Conservation (phyloP, 75 land plant genomes). For the Adiantum capillusveneris region DNA sequence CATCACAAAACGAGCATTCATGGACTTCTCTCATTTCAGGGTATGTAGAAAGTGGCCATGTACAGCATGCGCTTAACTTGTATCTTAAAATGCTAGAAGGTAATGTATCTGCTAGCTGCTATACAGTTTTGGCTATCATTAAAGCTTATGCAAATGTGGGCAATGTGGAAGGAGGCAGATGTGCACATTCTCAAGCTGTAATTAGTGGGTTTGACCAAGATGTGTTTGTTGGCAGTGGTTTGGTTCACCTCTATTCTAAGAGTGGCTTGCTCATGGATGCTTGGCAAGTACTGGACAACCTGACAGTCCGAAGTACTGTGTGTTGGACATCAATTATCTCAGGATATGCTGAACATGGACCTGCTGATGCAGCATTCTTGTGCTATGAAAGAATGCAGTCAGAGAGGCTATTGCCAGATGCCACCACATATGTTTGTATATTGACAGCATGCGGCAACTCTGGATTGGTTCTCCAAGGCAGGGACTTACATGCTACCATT, state of each 20-base stretch:
- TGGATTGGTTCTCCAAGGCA: too few relatives aligned
- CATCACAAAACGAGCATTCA: neutral
- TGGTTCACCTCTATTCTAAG: constrained; percentile 15
- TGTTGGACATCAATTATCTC: constrained; percentile 14
- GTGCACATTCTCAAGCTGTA: neutral
- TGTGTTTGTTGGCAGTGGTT: constrained; percentile 5
- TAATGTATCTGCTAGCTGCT: neutral
- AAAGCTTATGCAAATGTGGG: constrained; percentile 5
- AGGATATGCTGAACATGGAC: constrained; percentile 12
- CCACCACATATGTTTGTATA: constrained; percentile 6
- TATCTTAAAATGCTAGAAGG: neutral
- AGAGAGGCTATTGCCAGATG: neutral
- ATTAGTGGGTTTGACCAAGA: neutral
- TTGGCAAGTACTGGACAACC: too few relatives aligned
- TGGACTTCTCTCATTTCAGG: neutral
- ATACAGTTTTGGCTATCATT: neutral
- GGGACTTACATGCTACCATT: too few relatives aligned
- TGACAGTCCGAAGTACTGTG: too few relatives aligned
- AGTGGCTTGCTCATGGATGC: neutral
- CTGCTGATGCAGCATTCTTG: constrained; percentile 11
- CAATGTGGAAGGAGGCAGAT: constrained; percentile 3
- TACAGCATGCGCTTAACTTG: neutral
- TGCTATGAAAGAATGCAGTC: constrained; percentile 10
- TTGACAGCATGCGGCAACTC: constrained; percentile 10
- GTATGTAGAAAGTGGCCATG: neutral